Percentiles rank a stretch among this genome's conserved stretches.
phyloP scores from a whole-genome alignment of 495 filamentous ascomycete genomes.

The Penicillium steckii region DNA sequence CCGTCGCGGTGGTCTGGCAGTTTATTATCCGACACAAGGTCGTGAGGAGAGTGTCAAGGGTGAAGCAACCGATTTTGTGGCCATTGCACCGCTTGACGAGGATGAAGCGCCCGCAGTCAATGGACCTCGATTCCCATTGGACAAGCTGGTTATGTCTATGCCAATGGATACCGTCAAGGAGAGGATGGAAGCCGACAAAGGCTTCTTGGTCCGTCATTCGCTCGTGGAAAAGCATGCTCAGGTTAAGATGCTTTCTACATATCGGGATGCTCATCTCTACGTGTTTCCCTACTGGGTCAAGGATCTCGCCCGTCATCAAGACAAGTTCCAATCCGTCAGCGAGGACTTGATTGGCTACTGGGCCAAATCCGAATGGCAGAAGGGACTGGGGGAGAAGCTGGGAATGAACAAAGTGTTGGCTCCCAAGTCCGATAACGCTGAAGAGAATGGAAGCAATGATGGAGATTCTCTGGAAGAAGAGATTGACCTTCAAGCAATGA shows the following conservation, averaged over 20 bases:
- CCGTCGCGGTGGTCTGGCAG: conserved; percentile 72
- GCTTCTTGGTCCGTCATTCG: conserved; percentile 66
- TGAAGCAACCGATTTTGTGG: conserved; percentile 88
- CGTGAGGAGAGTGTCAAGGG: conserved; percentile 71
- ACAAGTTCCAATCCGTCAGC: conserved; percentile 77
- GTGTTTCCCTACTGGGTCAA: conserved; percentile 90
- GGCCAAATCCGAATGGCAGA: conserved; percentile 92
- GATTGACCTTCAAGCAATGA: conserved; percentile 62
- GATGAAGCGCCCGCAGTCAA: conserved; percentile 43
- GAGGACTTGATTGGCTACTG: conserved; percentile 95
- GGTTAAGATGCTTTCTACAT: conserved; percentile 73
- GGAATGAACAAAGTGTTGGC: conserved; percentile 65
- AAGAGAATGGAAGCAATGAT: conserved; percentile 38
- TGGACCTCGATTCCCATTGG: conserved; percentile 55
- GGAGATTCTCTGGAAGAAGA: conserved; percentile 54
- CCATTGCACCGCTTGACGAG: conserved; percentile 61
- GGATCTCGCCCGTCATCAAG: conserved; percentile 73
- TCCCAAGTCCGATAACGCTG: conserved; percentile 23
- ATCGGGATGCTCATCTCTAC: conserved; percentile 90
- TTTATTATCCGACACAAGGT: conserved; percentile 86
- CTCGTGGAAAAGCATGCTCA: conserved; percentile 69
- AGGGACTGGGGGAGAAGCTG: conserved; percentile 74
- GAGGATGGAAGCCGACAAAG: conserved; percentile 66
- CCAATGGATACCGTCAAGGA: conserved; percentile 86
- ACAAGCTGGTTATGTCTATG: conserved; percentile 67